Base-by-base conservation (phyloP, 140 eudicot species). In the Bidens hawaiensis region DNA sequence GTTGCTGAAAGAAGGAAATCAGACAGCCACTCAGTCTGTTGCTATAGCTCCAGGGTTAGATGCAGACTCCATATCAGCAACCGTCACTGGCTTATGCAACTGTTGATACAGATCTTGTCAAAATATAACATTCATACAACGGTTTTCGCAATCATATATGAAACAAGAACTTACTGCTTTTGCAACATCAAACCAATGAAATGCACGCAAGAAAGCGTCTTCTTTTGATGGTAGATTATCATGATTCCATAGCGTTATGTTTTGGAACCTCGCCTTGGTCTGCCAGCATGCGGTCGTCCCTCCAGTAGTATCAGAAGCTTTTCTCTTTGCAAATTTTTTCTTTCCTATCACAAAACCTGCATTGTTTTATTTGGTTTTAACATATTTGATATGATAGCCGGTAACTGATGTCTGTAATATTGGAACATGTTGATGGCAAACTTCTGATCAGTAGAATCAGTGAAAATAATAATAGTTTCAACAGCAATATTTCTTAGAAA, bases 141-240 rank as follows among this genome's bases (percentile, higher is more conserved):
- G 28, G 18, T 67, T 67, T 66, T 10, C 13, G 30, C 23, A n/a
- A n/a, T n/a, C n/a, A n/a, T n/a, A n/a, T n/a, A n/a, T n/a, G n/a
- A n/a, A n/a, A n/a, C n/a, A n/a, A n/a, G n/a, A n/a, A 77, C 94
- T 79, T 87, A 90, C 95, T 38, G 96, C 83, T 64, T 84, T 72
- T 36, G 98, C 83, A 80, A 88, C 85, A 62, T 95, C 51, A 38
- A 91, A 71, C 91, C 81, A 87, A 60, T 91, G 98, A 78, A 91
- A 84, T 21, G 82, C 63, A 6, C 98, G 98, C 77, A 82, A 57
- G 73, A 74, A 91, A 42, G 95, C 75, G 70, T 91, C 95, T 63
- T 91, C 95, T 67, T 87, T 78, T 14, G 96, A 91, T 6, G 98
- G 98, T 69, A 80, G 81, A 61, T 51, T 76, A 31, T 91, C 98